phyloP scores from a whole-genome alignment of 495 filamentous ascomycete species.

The Tuber magnatum region DNA sequence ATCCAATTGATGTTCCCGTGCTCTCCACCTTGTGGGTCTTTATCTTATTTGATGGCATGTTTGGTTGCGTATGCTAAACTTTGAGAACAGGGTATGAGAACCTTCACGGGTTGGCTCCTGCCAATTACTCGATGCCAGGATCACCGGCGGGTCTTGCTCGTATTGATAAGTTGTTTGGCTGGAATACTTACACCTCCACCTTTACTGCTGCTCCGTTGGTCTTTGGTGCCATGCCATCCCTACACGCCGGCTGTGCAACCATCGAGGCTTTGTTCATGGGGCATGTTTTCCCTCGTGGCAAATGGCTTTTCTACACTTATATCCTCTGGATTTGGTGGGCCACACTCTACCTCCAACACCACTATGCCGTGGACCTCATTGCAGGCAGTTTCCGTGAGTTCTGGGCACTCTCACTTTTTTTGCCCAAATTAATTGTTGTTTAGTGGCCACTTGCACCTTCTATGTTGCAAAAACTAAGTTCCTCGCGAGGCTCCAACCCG shows the following conservation, averaged over 20 bases:
- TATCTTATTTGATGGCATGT: not conserved
- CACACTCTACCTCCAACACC: conserved; percentile 90
- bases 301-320: conserved; percentile 70
- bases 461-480: conserved; percentile 72
- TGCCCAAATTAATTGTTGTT: conserved; percentile 12
- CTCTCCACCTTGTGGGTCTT: conserved; percentile 66
- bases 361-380: conserved; percentile 91
- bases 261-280: conserved; percentile 89
- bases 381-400: conserved; percentile 63
- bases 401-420: not conserved
- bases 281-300: conserved; percentile 75
- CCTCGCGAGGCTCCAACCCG: conserved; percentile 72
- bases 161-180: conserved; percentile 77
- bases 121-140: conserved; percentile 83
- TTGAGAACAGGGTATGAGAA: conserved; percentile 64
- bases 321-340: conserved; percentile 95
- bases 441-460: conserved; percentile 70
- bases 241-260: conserved; percentile 81
- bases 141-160: conserved; percentile 80
- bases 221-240: conserved; percentile 89
- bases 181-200: conserved; percentile 82
- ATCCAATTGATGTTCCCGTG: conserved; percentile 88
- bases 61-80: not conserved
- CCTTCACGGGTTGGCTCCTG: conserved; percentile 75
- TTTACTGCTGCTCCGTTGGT: conserved; percentile 88